Percentiles rank a stretch among this genome's conserved stretches.
These are phyloP conservation scores for Vitis labrusca DNA, from an alignment of 164 flowering plant genomes.

Conservation along the genomic window DNA sequence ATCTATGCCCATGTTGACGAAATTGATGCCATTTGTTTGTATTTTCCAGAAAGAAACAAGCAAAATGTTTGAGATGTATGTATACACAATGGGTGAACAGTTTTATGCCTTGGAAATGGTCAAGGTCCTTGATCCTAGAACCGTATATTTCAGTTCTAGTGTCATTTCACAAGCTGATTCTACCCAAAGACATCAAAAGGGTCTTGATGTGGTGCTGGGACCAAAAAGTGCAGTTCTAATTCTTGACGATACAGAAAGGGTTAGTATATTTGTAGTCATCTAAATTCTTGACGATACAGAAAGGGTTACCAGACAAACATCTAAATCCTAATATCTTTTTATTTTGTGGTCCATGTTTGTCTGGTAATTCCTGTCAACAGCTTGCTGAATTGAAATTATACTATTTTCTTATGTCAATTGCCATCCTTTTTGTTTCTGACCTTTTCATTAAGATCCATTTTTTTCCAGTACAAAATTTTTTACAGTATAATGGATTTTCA, in stretches of 20 bases:
- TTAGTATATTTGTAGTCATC: slow-evolving; percentile 26
- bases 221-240: slow-evolving; percentile 73
- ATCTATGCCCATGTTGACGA: slow-evolving; percentile 68
- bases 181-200: slow-evolving; percentile 70
- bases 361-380: not conserved
- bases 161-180: slow-evolving; percentile 78
- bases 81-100: slow-evolving; percentile 83
- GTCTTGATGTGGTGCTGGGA: slow-evolving; percentile 82
- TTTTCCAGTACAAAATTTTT: too few relatives aligned
- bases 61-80: slow-evolving; percentile 78
- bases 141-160: slow-evolving; percentile 52
- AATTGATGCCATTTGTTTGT: slow-evolving; percentile 80
- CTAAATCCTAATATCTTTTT: not conserved
- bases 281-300: slow-evolving; percentile 78
- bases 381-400: too few relatives aligned
- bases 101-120: slow-evolving; percentile 79
- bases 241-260: slow-evolving; percentile 86
- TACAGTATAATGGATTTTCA: too few relatives aligned
- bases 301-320: slow-evolving; percentile 47
- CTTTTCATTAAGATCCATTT: too few relatives aligned
- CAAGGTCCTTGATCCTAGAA: slow-evolving; percentile 66
- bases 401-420: too few relatives aligned
- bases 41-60: slow-evolving; percentile 73
- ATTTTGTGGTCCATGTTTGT: too few relatives aligned
- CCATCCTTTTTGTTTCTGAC: too few relatives aligned